Conservation (phyloP, 192 early-diverging fungal species). For the Lunasporangiospora selenospora region DNA sequence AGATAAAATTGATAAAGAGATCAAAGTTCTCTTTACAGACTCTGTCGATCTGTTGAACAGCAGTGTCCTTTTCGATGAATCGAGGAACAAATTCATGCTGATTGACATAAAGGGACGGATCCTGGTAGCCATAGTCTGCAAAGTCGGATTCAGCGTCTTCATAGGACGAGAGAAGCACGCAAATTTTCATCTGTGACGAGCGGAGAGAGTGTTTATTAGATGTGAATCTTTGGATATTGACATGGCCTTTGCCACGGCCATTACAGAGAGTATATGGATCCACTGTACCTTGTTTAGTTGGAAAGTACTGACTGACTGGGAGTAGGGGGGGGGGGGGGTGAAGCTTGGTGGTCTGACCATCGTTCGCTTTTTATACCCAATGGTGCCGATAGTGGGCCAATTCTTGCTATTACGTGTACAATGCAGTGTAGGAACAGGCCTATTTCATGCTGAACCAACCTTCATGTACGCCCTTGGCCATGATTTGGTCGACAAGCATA, state of each 20-base stretch:
- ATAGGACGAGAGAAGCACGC: constrained; percentile 11
- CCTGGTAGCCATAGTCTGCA: constrained; percentile 8
- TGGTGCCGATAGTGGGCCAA: constrained; percentile 3
- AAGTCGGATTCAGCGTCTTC: constrained; percentile 13
- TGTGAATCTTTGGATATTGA: constrained; percentile 4
- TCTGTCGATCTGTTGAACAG: constrained; percentile 4
- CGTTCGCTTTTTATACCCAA: constrained; percentile 10
- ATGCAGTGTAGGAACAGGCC: constrained; percentile 2
- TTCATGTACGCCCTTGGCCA: too few species aligned
- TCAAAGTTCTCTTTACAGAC: constrained; percentile 16
- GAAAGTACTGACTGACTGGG: constrained; percentile 2
- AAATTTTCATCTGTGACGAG: constrained; percentile 11
- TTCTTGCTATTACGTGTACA: constrained; percentile 1
- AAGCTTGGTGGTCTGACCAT: constrained; percentile 8
- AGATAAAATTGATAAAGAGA: constrained; percentile 10
- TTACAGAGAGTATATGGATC: constrained; percentile 1
- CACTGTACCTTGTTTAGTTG: constrained; percentile 12
- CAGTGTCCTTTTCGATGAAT: constrained; percentile 15
- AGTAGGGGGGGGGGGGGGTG: constrained; percentile 3
- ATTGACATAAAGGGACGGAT: constrained; percentile 14
- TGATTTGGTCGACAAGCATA: too few species aligned
- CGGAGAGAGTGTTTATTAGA: constrained; percentile 8
- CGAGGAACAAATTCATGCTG: constrained; percentile 8
- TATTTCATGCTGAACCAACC: too few species aligned
- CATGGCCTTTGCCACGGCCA: constrained; percentile 1